These are phyloP conservation scores for Corymbia maculata DNA, from an alignment of 345 rosid species.

Conservation along the genomic window DNA sequence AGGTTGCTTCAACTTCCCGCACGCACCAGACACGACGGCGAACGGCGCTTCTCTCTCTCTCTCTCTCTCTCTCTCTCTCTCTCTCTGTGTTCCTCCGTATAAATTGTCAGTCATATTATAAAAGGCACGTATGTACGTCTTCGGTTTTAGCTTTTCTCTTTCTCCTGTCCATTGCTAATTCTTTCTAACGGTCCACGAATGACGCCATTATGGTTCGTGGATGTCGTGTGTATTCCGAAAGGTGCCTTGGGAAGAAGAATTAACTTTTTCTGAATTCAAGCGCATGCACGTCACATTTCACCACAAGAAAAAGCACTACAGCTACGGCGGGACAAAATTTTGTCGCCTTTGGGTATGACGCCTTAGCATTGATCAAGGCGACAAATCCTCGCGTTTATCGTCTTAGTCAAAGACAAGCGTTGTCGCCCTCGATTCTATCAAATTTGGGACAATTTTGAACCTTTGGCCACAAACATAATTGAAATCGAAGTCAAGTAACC, in stretches of 20 bases:
- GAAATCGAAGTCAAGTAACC: neutral
- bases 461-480: neutral
- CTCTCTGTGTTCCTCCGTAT: neutral
- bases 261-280: neutral
- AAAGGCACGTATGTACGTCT: neutral
- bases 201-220: neutral
- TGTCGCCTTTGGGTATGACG: neutral
- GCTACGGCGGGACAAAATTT: neutral
- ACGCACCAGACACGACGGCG: neutral
- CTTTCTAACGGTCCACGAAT: neutral
- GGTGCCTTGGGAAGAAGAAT: neutral
- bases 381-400: neutral
- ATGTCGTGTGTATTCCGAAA: neutral
- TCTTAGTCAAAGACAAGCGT: neutral
- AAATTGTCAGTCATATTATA: neutral
- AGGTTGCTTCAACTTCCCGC: neutral
- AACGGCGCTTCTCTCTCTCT: neutral
- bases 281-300: neutral
- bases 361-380: neutral
- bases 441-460: neutral
- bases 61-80: neutral
- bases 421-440: neutral
- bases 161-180: neutral
- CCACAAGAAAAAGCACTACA: neutral
- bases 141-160: neutral